These are phyloP conservation scores for Alternaria sp. DNA, from an alignment of 2,329 filamentous ascomycete species.

Conservation along the genomic window DNA sequence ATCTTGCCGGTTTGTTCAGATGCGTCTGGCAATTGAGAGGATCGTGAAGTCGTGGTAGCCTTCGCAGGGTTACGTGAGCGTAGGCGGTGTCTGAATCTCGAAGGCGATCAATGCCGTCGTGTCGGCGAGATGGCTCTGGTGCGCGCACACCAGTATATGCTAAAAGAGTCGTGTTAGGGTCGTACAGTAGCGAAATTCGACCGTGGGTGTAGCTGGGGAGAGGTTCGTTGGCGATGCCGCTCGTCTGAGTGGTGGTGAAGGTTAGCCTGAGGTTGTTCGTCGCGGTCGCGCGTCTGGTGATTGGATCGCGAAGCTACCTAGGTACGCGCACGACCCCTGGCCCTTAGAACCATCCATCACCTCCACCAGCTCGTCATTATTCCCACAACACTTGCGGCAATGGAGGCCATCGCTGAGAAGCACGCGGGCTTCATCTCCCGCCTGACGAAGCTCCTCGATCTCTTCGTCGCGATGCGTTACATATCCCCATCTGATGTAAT, in stretches of 20 bases:
- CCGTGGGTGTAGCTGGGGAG: not conserved
- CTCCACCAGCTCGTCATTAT: not conserved
- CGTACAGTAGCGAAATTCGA: not conserved
- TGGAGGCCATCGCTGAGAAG: not conserved
- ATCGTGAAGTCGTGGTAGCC: not conserved
- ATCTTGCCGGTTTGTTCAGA: slow-evolving; percentile 48
- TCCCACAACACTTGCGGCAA: not conserved
- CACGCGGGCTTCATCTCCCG: not conserved
- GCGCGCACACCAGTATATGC: not conserved
- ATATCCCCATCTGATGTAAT: not conserved
- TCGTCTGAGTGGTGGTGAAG: slow-evolving; percentile 3
- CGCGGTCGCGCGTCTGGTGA: slow-evolving; percentile 20
- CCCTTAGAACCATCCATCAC: not conserved
- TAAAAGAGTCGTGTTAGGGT: not conserved
- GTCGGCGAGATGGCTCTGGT: not conserved
- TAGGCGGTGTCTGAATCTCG: slow-evolving; percentile 5
- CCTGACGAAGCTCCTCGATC: not conserved
- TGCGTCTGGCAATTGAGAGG: not conserved
- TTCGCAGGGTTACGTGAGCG: not conserved
- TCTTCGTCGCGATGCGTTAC: not conserved
- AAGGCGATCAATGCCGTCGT: not conserved
- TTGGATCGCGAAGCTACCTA: slow-evolving; percentile 19
- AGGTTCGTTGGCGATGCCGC: not conserved
- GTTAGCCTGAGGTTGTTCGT: slow-evolving; percentile 11
- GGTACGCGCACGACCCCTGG: not conserved